These are phyloP conservation scores for Berkeleyomyces rouxiae DNA, from an alignment of 2,329 filamentous ascomycete genomes.

Conservation along the genomic window DNA sequence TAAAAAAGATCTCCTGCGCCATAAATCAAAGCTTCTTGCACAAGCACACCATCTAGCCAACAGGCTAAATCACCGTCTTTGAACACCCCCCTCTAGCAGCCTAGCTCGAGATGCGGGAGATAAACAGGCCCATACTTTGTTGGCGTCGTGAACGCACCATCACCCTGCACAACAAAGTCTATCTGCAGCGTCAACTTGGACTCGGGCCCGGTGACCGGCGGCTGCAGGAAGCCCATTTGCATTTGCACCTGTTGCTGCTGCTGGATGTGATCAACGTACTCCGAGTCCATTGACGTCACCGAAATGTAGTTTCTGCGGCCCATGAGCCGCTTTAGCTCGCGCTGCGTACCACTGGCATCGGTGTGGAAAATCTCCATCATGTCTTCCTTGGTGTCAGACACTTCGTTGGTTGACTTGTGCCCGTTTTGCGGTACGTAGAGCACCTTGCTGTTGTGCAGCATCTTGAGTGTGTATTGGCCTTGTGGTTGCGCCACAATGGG, in stretches of 20 bases:
- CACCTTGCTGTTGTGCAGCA: conserved; percentile 88
- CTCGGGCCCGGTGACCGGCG: conserved; percentile 27
- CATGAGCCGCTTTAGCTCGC: conserved; percentile 87
- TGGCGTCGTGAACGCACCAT: conserved; percentile 61
- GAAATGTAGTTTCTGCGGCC: conserved; percentile 82
- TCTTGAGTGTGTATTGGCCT: conserved; percentile 69
- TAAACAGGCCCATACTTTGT: conserved; percentile 97
- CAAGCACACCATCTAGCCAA: not conserved
- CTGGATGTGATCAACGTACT: conserved; percentile 35
- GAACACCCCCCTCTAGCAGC: conserved; percentile 28
- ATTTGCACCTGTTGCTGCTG: conserved; percentile 5
- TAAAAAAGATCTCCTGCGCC: not conserved
- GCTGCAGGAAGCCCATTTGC: conserved; percentile 9
- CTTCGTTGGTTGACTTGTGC: conserved; percentile 52
- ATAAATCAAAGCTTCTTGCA: not conserved
- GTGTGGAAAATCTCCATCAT: conserved; percentile 99
- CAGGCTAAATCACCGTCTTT: not conserved
- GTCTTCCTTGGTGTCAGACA: conserved; percentile 92
- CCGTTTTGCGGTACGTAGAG: conserved; percentile 87
- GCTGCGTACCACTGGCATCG: conserved; percentile 66
- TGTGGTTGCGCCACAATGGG: conserved; percentile 83
- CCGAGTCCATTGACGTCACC: conserved; percentile 86
- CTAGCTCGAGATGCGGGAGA: conserved; percentile 70
- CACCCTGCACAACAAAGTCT: conserved; percentile 93
- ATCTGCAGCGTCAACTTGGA: conserved; percentile 71